Base-by-base conservation (phyloP, 2,329 filamentous ascomycete genomes). In the Aspergillus sclerotialis region DNA sequence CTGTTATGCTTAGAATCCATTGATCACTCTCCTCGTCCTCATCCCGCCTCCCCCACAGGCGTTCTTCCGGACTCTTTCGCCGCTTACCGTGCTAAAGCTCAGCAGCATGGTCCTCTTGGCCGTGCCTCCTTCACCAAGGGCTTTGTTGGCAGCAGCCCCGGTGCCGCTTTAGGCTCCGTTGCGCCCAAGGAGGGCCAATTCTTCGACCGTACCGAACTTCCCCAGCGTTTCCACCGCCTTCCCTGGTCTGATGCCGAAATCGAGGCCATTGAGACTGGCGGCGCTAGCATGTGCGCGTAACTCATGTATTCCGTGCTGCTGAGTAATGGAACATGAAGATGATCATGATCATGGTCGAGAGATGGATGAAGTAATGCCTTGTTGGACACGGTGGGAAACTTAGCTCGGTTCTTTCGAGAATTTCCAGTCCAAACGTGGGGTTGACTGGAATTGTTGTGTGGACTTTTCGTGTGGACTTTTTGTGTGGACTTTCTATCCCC, bases 221-320 rank as follows among this genome's bases (percentile, higher is more conserved):
- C 92, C 12, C 60, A 71, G 43, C 78, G 90, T 52, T 98, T 95
- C 76, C 78, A 81, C 55, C 76, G 87, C 45, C 69, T 76, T 31
- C 75, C 78, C 9, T 84, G 89, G 66, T 81, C 76, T 24, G 65
- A 80, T 49, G 80, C 80, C 28, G 92, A 98, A 75, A 98, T 98
- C 40, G 92, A 96, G 63, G 89, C 88, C 14, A 76, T 98, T 55
- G 88, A 95, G 76, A 92, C 86, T 36, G 92, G 89, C 36, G 92
- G 92, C 37, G 92, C 90, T 21, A 82, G 76, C 53, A 52, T 78
- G 46, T 73, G 69, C 49, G 70, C 65, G 43, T 77, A 61, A 58
- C 7, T 6, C 19, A 10, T 23, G 7, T 23, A 50, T 24, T 31
- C 33, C 19, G 19, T 33, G 7, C n/a, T 18, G 17, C 37, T 38